Base-by-base conservation (phyloP, 2,329 filamentous ascomycete genomes). In the Talaromyces sp. region DNA sequence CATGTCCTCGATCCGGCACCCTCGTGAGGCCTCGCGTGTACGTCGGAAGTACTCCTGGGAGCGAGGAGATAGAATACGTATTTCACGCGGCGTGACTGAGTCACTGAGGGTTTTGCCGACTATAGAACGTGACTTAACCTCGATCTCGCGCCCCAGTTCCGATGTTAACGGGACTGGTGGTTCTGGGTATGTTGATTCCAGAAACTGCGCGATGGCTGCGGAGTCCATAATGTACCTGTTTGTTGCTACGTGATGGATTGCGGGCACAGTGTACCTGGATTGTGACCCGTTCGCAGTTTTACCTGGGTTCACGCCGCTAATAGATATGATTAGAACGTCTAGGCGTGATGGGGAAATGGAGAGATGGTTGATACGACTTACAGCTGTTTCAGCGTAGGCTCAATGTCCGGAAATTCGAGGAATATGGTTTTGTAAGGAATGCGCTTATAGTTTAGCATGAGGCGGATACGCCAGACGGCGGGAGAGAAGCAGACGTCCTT, bases 401-500 rank as follows among this genome's bases (percentile, higher is more conserved):
- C 73, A 61, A 78, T 77, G 48, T 78, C 75, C 1, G 70, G 72
- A 56, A 77, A 76, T 57, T 77, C 74, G 28, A 78, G 68, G 53
- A 76, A 78, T 56, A 75, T 51, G 7, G 74, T 77, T 40, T 52
- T 67, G 63, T 77, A 77, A 17, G 74, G 67, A 28, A 78, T 70
- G 1, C 66, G 50, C 63, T 77, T 77, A 54, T 76, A 77, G 61
- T 77, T 77, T 17, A 78, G 73, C 67, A 77, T 70, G 19, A 78
- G 64, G 56, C 76, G 74, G 61, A 75, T 75, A 52, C 73, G 71
- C 74, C 74, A 77, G 57, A 75, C 73, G 37, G 63, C 63, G 3
- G 75, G 75, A 40, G 75, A 77, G 65, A 77, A 76, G 64, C 75
- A 75, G 59, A 72, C 62, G 53, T 69, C 66, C 62, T 75, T 73